phyloP scores from a whole-genome alignment of 371 early-diverging fungal genomes.

The Mucor lusitanicus region DNA sequence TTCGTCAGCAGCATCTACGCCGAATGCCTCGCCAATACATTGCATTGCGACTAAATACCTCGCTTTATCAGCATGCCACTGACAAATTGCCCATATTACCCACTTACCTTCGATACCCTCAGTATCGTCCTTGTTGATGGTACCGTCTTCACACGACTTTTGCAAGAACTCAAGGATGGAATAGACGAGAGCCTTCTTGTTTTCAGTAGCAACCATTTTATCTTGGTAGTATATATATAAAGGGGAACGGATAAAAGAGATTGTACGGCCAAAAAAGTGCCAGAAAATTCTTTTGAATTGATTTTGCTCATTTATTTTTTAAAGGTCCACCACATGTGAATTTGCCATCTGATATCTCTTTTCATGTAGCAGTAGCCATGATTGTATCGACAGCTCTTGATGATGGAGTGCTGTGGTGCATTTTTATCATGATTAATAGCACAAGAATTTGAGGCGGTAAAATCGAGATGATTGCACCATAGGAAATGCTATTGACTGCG shows the following conservation, averaged over 20 bases:
- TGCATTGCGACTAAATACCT: slow-evolving; percentile 76
- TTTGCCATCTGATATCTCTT: not conserved
- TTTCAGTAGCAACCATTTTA: slow-evolving; percentile 45
- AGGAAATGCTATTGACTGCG: not conserved
- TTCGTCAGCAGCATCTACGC: slow-evolving; percentile 75
- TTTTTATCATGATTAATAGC: too few relatives aligned
- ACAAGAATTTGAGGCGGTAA: too few relatives aligned
- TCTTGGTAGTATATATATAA: not conserved
- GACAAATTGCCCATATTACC: not conserved
- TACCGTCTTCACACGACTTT: slow-evolving; percentile 75
- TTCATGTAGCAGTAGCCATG: too few relatives aligned
- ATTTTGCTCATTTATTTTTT: not conserved
- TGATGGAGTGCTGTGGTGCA: too few relatives aligned
- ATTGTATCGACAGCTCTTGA: not conserved
- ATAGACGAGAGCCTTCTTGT: slow-evolving; percentile 80
- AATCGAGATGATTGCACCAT: not conserved
- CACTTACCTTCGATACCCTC: slow-evolving; percentile 88
- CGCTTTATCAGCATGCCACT: not conserved
- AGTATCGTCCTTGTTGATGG: slow-evolving; percentile 79
- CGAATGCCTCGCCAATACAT: slow-evolving; percentile 94
- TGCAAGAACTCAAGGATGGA: slow-evolving; percentile 90
- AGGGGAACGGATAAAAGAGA: not conserved
- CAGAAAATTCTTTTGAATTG: slow-evolving; percentile 2
- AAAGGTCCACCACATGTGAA: not conserved
- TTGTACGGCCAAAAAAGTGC: not conserved